Percentiles rank a stretch among this genome's conserved stretches.
Conservation (phyloP, 1,284 basidiomycete species). For the Trametes polyzona region DNA sequence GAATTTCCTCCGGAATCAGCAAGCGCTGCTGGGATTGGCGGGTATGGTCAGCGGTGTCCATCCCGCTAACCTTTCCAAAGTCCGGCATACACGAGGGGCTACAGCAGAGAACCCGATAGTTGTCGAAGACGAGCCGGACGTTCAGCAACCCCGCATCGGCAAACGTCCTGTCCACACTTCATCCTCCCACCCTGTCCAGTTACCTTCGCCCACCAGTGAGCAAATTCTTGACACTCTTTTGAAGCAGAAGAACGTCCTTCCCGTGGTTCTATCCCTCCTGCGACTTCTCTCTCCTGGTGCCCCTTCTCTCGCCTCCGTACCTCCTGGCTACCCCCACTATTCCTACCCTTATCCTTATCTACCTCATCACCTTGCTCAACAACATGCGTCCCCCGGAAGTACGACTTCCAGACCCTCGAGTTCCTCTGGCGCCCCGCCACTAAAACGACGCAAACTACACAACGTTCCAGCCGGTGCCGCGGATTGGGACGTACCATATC, state of each 20-base stretch:
- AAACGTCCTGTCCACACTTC: slow-evolving; percentile 17
- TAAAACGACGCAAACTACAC: slow-evolving; percentile 65
- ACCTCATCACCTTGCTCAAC: background rate
- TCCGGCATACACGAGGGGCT: slow-evolving; percentile 49
- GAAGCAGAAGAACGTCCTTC: slow-evolving; percentile 67
- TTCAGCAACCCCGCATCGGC: slow-evolving; percentile 19
- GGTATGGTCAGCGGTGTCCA: slow-evolving; percentile 69
- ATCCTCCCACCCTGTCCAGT: slow-evolving; percentile 37
- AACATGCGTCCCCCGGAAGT: background rate
- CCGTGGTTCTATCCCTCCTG: slow-evolving; percentile 62
- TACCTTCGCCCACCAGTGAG: slow-evolving; percentile 53
- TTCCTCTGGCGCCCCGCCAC: slow-evolving; percentile 31
- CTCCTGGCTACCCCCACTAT: slow-evolving; percentile 14
- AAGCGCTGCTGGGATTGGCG: slow-evolving; percentile 69
- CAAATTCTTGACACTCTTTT: slow-evolving; percentile 64
- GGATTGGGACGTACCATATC: slow-evolving; percentile 82
- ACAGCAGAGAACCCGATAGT: slow-evolving; percentile 68
- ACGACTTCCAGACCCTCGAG: background rate
- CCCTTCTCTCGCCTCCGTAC: slow-evolving; percentile 16
- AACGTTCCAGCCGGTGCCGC: slow-evolving; percentile 73
- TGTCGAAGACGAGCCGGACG: slow-evolving; percentile 55
- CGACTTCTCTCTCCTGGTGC: slow-evolving; percentile 42
- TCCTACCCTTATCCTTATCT: slow-evolving; percentile 8
- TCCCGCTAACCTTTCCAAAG: slow-evolving; percentile 51
- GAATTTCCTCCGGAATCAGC: slow-evolving; percentile 73